Base-by-base conservation (phyloP, 306 rosid genomes). In the Begonia loranthoides region DNA sequence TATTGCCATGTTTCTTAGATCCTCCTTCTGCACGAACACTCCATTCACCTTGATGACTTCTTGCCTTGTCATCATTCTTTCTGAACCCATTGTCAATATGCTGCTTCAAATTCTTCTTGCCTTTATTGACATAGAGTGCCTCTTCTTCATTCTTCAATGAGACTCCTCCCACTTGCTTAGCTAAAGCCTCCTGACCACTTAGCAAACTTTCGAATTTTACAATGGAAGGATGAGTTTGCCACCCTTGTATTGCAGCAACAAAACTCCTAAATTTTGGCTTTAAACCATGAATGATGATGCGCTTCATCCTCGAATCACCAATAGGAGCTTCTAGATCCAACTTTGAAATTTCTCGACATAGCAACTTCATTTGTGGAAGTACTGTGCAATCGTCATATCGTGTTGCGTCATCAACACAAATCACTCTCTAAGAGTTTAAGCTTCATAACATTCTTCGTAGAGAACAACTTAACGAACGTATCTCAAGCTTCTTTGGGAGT, bases 401-500 rank as follows among this genome's bases (percentile, higher is more conserved):
- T 9, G 36, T 59, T 60, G 56, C 6, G 49, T 33, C 0, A 52
- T 10, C 14, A 15, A 52, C 15, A 9, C 2, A 17, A 49, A 49
- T 55, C 49, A 6, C 16, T 55, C 49, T 40, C 49, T 0, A 44
- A 17, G n/a, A 57, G 51, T n/a, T 45, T 17, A 9, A 39, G 6
- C 19, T 15, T 57, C 14, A 14, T 19, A 24, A 45, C 10, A 14
- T n/a, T 57, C 53, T 28, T 47, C 15, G 15, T 24, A 45, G 53
- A 45, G 47, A 57, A 38, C 2, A 49, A 56, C 15, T 9, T 36
- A 12, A 8, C 17, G 38, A 49, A 49, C 0, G 49, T 59, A 48
- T 59, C 49, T n/a, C 56, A 36, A 34, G 56, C 64, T 49, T 50
- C 8, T n/a, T 58, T 36, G 10, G 15, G 55, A 48, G 47, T 59